These are phyloP conservation scores for Neofusicoccum ribis DNA, from an alignment of 2,329 filamentous ascomycete genomes.

Conservation along the genomic window DNA sequence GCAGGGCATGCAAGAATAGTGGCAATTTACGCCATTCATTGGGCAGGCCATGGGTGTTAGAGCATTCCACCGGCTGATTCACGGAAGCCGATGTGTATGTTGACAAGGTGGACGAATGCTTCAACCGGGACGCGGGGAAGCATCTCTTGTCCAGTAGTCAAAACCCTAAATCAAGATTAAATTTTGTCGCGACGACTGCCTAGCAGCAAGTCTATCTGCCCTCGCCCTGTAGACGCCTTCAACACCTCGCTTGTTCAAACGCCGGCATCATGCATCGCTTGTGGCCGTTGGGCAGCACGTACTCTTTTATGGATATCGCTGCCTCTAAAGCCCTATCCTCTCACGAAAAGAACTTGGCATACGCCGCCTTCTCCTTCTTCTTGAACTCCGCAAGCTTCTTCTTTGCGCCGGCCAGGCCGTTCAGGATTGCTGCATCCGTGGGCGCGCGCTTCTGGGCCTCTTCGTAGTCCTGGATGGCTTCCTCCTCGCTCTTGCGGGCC, in stretches of 20 bases:
- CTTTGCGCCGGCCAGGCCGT: conserved; percentile 77
- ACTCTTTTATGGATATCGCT: conserved; percentile 5
- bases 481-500: conserved; percentile 80
- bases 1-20: too few species aligned
- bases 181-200: not conserved
- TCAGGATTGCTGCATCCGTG: conserved; percentile 70
- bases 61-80: too few species aligned
- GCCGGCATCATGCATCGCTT: not conserved
- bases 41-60: too few species aligned
- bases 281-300: not conserved
- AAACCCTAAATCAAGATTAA: not conserved
- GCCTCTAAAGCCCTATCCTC: not conserved
- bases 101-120: too few species aligned
- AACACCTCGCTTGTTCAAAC: conserved; percentile 13
- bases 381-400: conserved; percentile 69
- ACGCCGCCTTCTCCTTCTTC: conserved; percentile 88
- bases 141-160: not conserved
- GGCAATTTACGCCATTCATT: too few species aligned
- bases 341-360: conserved; percentile 61
- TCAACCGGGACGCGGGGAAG: too few species aligned
- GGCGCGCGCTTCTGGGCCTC: conserved; percentile 54
- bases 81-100: too few species aligned
- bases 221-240: conserved; percentile 1
- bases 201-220: not conserved
- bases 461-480: conserved; percentile 55